Evolutionary conservation across 371 early-diverging fungal species (phyloP), one percentile per base, ranked within the genome.

Genomic region (Syncephalastrum contaminatum): DNA sequence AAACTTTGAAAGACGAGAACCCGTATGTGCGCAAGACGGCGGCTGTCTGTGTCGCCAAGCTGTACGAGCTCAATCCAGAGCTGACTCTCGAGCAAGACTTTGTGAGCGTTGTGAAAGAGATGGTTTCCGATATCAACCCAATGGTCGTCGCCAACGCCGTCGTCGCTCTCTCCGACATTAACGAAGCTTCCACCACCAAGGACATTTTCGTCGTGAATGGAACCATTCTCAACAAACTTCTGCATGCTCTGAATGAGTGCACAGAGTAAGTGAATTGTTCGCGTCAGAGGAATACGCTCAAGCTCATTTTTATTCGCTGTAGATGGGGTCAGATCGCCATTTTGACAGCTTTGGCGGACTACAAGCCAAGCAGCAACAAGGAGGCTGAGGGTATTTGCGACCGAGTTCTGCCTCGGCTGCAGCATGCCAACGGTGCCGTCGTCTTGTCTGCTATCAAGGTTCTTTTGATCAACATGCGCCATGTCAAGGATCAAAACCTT

Each of bases 21-120:
- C 93, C 95, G 13, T 94, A 92, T 72, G 95, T 98, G 21, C 82
- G 91, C 64, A 98, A 98, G 70, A 96, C 98, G 1, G 96, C 97
- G 3, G 94, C 94, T 15, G 84, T 97, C 22, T 96, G 96, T 76
- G 98, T 95, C 49, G 83, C 88, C n/a, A 90, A 90, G 62, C 64
- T 90, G 20, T 86, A 83, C 64, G 83, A 85, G 75, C 76, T 84
- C 57, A 83, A 85, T 55, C 77, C 83, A 43, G 74, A 73, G 19
- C 53, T 89, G 18, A 85, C 84, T 3, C 81, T 86, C 48, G 85
- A 84, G 53, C 84, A 88, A 36, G 90, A 96, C 21, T 91, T 99
- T 72, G 83, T 97, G 22, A 79, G 84, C 8, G 78, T 72, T 25
- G 72, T 98, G 45, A 87, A 91, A 54, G 96, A 94, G 8, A 78